Evolutionary conservation across 2,329 filamentous ascomycete species (phyloP).

Genomic region (Claviceps sorghi): DNA sequence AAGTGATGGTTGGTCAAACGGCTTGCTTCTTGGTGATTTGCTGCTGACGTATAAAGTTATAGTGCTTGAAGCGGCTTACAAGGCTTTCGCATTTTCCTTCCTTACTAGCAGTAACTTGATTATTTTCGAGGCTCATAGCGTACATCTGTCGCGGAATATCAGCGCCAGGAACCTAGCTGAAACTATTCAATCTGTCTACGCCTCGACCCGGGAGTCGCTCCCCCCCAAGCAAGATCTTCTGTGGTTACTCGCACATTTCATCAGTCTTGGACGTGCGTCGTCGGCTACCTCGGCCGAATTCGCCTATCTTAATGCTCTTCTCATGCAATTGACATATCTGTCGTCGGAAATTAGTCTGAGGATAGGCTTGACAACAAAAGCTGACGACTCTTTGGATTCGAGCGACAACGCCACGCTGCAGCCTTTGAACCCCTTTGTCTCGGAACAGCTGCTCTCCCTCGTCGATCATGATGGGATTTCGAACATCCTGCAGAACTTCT

Average conservation of each 20-base stretch:
- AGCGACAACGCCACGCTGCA: slow-evolving; percentile 1
- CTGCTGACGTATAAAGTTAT: background rate
- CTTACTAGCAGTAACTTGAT: slow-evolving; percentile 21
- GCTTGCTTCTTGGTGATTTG: background rate
- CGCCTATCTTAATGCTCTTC: slow-evolving; percentile 35
- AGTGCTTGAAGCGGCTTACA: slow-evolving; percentile 15
- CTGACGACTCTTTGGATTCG: slow-evolving; percentile 8
- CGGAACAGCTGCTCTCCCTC: slow-evolving; percentile 51
- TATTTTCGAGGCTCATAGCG: slow-evolving; percentile 27
- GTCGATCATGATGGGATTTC: slow-evolving; percentile 65
- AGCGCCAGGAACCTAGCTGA: slow-evolving; percentile 26
- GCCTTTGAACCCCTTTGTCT: slow-evolving; percentile 41
- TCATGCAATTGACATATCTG: slow-evolving; percentile 37
- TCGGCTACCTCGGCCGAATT: slow-evolving; percentile 20
- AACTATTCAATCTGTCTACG: slow-evolving; percentile 25
- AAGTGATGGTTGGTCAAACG: slow-evolving; percentile 9
- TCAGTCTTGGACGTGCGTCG: slow-evolving; percentile 36
- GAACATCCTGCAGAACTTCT: slow-evolving; percentile 20
- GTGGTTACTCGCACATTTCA: slow-evolving; percentile 53
- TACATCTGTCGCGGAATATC: slow-evolving; percentile 21
- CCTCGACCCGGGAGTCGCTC: slow-evolving; percentile 10
- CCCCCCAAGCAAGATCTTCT: slow-evolving; percentile 32
- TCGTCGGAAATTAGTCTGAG: slow-evolving; percentile 33
- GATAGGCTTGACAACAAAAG: background rate
- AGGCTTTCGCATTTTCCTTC: slow-evolving; percentile 24